A percentile compares a stretch with the other conserved stretches of the same genome.
Conservation (phyloP, 768 basidiomycete species). For the Paxillus rubicundulus region DNA sequence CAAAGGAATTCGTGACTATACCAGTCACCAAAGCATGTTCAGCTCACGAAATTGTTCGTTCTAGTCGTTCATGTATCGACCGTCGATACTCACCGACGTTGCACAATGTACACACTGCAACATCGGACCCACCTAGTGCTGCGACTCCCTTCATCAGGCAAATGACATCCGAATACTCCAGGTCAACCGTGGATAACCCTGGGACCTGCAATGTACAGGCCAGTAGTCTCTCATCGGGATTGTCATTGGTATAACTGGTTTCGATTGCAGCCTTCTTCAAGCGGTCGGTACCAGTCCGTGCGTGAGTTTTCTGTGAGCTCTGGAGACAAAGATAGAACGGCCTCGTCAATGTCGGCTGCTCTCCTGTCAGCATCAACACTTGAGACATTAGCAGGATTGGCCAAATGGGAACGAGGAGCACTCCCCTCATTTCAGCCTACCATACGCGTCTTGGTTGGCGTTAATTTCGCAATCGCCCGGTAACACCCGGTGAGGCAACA, state of each 20-base stretch:
- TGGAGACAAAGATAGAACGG: constrained; percentile 1
- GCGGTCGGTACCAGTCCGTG: constrained; percentile 6
- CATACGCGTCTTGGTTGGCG: neutral
- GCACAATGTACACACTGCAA: constrained; percentile 19
- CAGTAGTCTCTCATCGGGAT: neutral
- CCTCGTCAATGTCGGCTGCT: constrained; percentile 6
- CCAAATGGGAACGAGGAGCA: neutral
- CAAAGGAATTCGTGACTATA: too few species aligned
- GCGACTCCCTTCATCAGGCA: constrained; percentile 20
- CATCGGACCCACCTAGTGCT: constrained; percentile 31
- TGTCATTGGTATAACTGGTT: neutral
- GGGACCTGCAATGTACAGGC: neutral
- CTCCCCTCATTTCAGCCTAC: neutral
- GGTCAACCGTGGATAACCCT: neutral
- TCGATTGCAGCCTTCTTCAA: constrained; percentile 5
- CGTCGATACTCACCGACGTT: neutral
- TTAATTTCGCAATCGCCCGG: too few species aligned
- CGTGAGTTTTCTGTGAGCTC: neutral
- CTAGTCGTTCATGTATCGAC: neutral
- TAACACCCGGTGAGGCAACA: neutral
- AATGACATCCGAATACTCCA: neutral
- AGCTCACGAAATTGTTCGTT: neutral
- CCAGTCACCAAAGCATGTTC: neutral
- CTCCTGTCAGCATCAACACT: constrained; percentile 1
- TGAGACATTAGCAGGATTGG: neutral